Base-by-base conservation (phyloP, 2,329 filamentous ascomycete genomes). In the Fusarium temperatum region DNA sequence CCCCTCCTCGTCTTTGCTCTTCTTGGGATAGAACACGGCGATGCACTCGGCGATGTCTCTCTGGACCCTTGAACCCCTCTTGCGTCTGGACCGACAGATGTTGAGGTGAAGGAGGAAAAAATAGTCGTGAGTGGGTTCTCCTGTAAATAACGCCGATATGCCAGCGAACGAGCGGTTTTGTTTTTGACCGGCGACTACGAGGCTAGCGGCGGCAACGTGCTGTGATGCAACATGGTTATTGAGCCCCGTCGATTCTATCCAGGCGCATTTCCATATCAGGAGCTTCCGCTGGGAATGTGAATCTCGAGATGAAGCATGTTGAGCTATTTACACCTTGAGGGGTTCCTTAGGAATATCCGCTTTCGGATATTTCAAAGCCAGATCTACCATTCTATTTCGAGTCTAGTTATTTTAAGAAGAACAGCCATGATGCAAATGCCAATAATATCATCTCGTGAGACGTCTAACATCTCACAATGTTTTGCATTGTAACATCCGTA, bases 11-110 rank as follows among this genome's bases (percentile, higher is more conserved):
- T 63, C 62, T 74, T 68, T 68, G 62, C 71, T 74, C 48, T 75
- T 75, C 72, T 66, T 74, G 72, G 69, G 69, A 73, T 70, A 75
- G 68, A 73, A 75, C 68, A 75, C 68, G 68, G 72, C 72, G 68
- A 72, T 60, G 72, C 51, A 53, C 66, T 75, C 66, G 72, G 65
- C 72, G 66, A 60, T 58, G 66, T 50, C 50, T 63, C 22, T 54
- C 41, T 75, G 63, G 70, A 73, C 66, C 66, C 71, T 73, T 73
- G 72, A 58, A 70, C 72, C 68, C 72, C 60, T 75, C 72, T 47
- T 47, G 54, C 47, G 69, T 73, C 65, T 73, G 44, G 64, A 63
- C 68, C 63, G 51, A 42, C 53, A 59, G 47, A 39, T 26, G 50
- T 69, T 69, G 63, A 68, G 54, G 32, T 68, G 42, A 54, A 53